phyloP scores from a whole-genome alignment of 2,329 filamentous ascomycete species.

The Aspergillus arachidicola region DNA sequence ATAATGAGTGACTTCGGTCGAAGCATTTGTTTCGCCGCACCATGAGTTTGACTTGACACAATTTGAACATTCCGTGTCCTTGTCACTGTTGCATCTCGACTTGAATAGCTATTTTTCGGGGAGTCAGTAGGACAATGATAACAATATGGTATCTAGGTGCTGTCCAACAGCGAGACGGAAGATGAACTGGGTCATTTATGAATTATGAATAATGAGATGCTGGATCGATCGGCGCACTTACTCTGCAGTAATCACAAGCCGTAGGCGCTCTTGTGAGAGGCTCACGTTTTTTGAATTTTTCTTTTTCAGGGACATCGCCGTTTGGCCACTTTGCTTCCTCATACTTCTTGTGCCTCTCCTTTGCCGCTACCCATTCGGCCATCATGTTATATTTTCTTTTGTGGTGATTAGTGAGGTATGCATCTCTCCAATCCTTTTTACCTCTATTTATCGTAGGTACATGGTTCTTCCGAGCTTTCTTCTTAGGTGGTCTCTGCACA shows the following conservation, averaged over 20 bases:
- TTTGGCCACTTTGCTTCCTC: neutral
- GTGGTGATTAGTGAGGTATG: neutral
- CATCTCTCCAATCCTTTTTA: neutral
- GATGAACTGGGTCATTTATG: too few species aligned
- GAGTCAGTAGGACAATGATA: neutral
- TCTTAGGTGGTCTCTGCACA: neutral
- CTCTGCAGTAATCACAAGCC: neutral
- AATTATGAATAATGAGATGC: neutral
- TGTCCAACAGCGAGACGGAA: too few species aligned
- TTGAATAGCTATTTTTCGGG: neutral
- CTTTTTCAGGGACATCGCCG: accelerated
- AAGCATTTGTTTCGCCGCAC: neutral
- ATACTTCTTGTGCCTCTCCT: neutral
- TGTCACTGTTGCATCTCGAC: neutral
- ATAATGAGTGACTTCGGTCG: neutral
- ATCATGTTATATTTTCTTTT: neutral
- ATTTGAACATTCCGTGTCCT: neutral
- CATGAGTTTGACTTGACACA: neutral
- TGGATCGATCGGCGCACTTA: neutral
- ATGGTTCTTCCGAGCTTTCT: neutral
- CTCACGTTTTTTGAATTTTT: neutral
- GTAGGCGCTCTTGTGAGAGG: neutral
- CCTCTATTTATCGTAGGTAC: neutral
- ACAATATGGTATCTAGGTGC: neutral
- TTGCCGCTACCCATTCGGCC: neutral